Percentiles rank a stretch among this genome's conserved stretches.
Evolutionary conservation across 331 rosid genomes (phyloP).

Genomic region (Pyrus hybrid): DNA sequence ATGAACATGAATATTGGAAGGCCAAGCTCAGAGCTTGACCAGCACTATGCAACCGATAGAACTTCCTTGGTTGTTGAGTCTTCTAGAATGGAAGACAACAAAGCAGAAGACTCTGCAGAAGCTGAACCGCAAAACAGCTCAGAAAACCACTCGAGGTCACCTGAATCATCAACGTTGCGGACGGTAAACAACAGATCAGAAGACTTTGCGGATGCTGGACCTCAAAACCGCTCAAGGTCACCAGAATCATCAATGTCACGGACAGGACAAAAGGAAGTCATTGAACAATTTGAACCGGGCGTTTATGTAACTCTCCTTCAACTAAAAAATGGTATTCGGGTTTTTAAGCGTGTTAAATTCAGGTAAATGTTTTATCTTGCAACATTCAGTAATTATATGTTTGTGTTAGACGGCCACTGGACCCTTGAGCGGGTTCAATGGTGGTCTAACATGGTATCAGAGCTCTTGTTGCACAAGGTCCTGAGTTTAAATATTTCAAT

Average conservation of each 20-base stretch:
- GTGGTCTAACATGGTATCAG: background rate
- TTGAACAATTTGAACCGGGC: conserved; percentile 81
- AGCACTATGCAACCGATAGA: conserved; percentile 20
- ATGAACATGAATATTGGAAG: conserved; percentile 19
- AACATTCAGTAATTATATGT: background rate
- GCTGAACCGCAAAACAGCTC: conserved; percentile 24
- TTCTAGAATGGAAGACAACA: conserved; percentile 2
- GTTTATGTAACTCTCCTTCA: conserved; percentile 58
- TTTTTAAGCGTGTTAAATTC: conserved; percentile 79
- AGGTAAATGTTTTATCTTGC: conserved; percentile 44
- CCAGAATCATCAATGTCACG: conserved; percentile 2
- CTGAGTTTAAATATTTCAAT: background rate
- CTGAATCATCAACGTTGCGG: conserved; percentile 4
- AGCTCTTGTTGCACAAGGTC: background rate
- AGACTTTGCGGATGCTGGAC: conserved; percentile 19
- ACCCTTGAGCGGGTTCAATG: background rate
- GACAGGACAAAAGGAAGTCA: conserved; percentile 44
- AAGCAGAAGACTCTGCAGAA: conserved; percentile 19
- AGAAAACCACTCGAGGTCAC: conserved; percentile 26
- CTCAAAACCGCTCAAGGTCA: conserved; percentile 26
- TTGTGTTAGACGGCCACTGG: background rate
- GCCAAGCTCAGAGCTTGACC: conserved; percentile 20
- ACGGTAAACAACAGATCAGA: conserved; percentile 22
- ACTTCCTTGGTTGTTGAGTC: conserved; percentile 24
- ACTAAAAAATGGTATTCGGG: conserved; percentile 33